These are phyloP conservation scores for Boletus barrowsii DNA, from an alignment of 768 basidiomycete species.

Conservation along the genomic window DNA sequence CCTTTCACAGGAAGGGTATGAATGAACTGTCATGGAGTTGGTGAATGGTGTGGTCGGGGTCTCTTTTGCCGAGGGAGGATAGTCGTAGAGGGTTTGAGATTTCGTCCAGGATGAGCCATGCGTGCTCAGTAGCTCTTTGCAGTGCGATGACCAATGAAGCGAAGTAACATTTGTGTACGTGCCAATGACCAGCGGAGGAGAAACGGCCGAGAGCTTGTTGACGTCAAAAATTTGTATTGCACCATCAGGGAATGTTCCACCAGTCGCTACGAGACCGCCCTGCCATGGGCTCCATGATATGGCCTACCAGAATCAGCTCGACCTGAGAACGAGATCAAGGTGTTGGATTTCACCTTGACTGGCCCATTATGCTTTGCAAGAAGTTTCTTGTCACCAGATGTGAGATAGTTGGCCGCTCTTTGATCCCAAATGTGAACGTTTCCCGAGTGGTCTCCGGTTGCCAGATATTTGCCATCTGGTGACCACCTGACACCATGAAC, in stretches of 20 bases:
- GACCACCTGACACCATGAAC: conserved; percentile 42
- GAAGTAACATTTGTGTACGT: conserved; percentile 55
- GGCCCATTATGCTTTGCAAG: conserved; percentile 43
- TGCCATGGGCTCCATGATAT: conserved; percentile 78
- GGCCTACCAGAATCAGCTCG: conserved; percentile 40
- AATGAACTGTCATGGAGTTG: conserved; percentile 47
- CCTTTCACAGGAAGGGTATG: conserved; percentile 51
- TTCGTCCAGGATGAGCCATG: conserved; percentile 46
- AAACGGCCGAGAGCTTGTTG: conserved; percentile 39
- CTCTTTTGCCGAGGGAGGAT: conserved; percentile 22
- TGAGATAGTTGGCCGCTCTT: conserved; percentile 32
- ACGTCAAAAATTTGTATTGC: conserved; percentile 52
- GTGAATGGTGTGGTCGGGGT: conserved; percentile 28
- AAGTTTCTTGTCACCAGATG: conserved; percentile 31
- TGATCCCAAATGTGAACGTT: conserved; percentile 45
- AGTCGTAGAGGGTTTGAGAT: conserved; percentile 17
- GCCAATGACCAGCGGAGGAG: conserved; percentile 44
- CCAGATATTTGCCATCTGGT: conserved; percentile 38
- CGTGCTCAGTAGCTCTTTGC: conserved; percentile 82
- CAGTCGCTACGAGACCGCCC: conserved; percentile 60
- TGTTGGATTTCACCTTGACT: conserved; percentile 36
- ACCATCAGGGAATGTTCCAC: conserved; percentile 63
- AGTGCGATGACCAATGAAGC: conserved; percentile 69
- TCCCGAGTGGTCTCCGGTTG: conserved; percentile 40
- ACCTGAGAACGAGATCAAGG: background rate